Conservation (phyloP, 441 rosid species). For the Isatis lusitanica region DNA sequence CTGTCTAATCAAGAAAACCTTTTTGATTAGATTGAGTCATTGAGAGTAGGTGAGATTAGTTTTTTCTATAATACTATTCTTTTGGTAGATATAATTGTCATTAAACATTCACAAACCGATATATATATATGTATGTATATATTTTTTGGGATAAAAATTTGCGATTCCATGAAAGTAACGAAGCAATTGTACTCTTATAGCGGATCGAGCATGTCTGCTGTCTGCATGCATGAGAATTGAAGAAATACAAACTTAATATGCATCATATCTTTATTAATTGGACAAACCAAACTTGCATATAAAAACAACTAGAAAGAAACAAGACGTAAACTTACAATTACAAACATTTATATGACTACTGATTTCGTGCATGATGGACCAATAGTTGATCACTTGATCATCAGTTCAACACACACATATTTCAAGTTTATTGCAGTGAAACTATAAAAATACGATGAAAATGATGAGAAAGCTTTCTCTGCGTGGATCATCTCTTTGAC, state of each 20-base stretch:
- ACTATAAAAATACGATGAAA: slow-evolving; percentile 17
- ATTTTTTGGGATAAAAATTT: background rate
- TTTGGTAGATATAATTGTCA: background rate
- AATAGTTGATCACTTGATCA: slow-evolving; percentile 13
- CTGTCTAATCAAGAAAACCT: background rate
- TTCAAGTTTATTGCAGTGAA: slow-evolving; percentile 30
- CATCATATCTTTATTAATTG: background rate
- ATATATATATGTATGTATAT: background rate
- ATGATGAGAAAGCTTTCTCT: slow-evolving; percentile 18
- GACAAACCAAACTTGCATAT: slow-evolving; percentile 22
- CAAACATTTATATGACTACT: slow-evolving; percentile 7
- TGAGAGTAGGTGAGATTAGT: background rate
- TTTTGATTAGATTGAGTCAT: background rate
- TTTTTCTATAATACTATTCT: background rate
- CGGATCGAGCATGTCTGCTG: background rate
- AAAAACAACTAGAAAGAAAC: slow-evolving; percentile 16
- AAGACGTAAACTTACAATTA: slow-evolving; percentile 18
- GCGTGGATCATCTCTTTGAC: slow-evolving; percentile 27
- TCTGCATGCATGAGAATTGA: slow-evolving; percentile 8
- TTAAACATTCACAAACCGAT: background rate
- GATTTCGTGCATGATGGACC: slow-evolving; percentile 17
- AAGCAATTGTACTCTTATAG: background rate
- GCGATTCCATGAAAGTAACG: background rate
- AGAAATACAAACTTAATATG: background rate
- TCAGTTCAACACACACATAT: slow-evolving; percentile 18